Evolutionary conservation across 805 yeast species (phyloP), one percentile per base, ranked within the genome.

Genomic region (Metschnikowia sp.): DNA sequence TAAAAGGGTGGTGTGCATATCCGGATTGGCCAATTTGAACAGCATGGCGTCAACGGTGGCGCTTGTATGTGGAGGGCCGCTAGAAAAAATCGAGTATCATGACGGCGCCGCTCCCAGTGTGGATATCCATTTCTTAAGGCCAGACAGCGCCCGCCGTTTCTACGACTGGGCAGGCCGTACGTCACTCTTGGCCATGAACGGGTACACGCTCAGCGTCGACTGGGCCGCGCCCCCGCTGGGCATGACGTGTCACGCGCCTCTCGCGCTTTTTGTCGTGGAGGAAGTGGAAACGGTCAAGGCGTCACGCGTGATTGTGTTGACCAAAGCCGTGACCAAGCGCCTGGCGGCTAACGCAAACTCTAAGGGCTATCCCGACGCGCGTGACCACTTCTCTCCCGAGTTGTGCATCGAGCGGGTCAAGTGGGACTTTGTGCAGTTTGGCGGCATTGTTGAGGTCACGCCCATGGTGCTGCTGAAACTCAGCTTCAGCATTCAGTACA

Each of bases 401-500:
- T 69, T 86, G 42, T 71, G 80, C 46, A 53, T 81, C 4, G 65
- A 61, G 2, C 72, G 66, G 12, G 63, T 83, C 3, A 65, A 61
- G 34, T 47, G 58, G 28, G 88, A 84, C 56, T 83, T 87, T 54
- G 62, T 60, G 6, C 57, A 55, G 18, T 84, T 74, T 64, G 95
- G 94, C 0, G 70, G 72, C 2, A 72, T 87, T 3, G 64, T 83
- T 11, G 88, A 84, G 35, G 65, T 85, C 2, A 65, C 78, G 1
- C 86, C 94, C 3, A 77, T 85, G n/a, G 71, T 86, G 4, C 84
- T 90, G 2, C 70, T 82, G 44, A 83, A 78, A 55, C 60, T 85
- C 29, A 77, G 88, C 48, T 70, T 87, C 53, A 72, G 83, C 10
- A 65, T 87, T 12, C 82, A 79, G 42, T 87, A 73, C 60, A 74